A percentile compares a stretch with the other conserved stretches of the same genome.
phyloP scores from a whole-genome alignment of 2,329 filamentous ascomycete genomes.

The Penicillium thymicola region DNA sequence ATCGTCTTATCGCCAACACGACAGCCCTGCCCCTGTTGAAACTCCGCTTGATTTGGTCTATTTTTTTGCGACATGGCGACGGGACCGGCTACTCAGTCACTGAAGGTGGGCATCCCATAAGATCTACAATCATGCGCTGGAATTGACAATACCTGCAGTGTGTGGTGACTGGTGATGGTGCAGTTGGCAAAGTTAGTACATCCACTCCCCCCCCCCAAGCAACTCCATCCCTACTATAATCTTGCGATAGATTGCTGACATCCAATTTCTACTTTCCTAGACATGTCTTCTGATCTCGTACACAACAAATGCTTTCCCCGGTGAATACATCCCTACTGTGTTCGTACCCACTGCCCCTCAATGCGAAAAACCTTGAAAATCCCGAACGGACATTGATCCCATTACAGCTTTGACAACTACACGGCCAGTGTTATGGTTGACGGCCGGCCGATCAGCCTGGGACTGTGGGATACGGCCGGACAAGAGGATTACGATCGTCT shows the following conservation, averaged over 20 bases:
- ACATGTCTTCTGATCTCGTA: constrained; percentile 99
- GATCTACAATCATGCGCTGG: constrained; percentile 25
- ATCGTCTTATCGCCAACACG: background rate
- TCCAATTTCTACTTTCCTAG: constrained; percentile 48
- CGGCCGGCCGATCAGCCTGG: constrained; percentile 93
- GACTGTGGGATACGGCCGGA: constrained; percentile 96
- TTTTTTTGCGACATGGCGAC: constrained; percentile 59
- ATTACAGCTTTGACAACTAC: constrained; percentile 89
- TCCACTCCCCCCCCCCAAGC: background rate
- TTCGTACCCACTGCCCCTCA: constrained; percentile 30
- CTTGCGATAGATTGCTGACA: background rate
- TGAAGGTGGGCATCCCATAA: constrained; percentile 66
- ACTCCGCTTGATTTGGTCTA: background rate
- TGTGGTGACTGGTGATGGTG: constrained; percentile 98
- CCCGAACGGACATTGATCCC: constrained; percentile 17
- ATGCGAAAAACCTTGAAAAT: constrained; percentile 7
- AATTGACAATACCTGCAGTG: constrained; percentile 60
- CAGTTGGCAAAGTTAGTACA: constrained; percentile 84
- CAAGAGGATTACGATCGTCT: constrained; percentile 98
- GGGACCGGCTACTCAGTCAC: constrained; percentile 79
- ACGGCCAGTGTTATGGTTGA: constrained; percentile 99
- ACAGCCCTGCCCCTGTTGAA: background rate
- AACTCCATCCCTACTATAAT: background rate
- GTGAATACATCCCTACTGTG: constrained; percentile 98
- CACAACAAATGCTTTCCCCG: constrained; percentile 99